Evolutionary conservation across 192 early-diverging fungal species (phyloP).

Genomic region (Oehlia diaphana): DNA sequence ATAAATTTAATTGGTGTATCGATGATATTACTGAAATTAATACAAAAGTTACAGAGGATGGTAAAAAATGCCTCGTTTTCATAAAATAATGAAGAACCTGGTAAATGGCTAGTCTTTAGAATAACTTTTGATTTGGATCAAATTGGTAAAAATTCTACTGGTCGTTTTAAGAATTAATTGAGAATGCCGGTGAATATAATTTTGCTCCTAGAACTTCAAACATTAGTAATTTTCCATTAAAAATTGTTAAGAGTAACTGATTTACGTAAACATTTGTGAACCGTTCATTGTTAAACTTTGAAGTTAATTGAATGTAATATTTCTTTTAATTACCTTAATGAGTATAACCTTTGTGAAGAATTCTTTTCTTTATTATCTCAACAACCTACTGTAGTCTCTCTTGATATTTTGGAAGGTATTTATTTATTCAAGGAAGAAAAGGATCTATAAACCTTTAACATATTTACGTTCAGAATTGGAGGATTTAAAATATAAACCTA

Average conservation of each 20-base stretch:
- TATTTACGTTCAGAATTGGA: slow-evolving; percentile 28
- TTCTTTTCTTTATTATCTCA: slow-evolving; percentile 35
- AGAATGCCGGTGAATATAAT: slow-evolving; percentile 38
- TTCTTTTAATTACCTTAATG: slow-evolving; percentile 39
- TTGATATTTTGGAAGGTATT: slow-evolving; percentile 42
- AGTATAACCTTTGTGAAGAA: slow-evolving; percentile 41
- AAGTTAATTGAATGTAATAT: slow-evolving; percentile 50
- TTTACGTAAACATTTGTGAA: slow-evolving; percentile 16
- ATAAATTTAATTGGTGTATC: slow-evolving; percentile 21
- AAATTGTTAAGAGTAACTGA: not conserved
- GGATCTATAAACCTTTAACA: slow-evolving; percentile 40
- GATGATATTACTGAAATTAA: slow-evolving; percentile 35
- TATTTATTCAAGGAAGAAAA: slow-evolving; percentile 30
- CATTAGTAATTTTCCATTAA: not conserved
- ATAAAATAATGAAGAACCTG: slow-evolving; percentile 35
- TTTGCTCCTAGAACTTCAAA: slow-evolving; percentile 11
- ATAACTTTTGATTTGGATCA: slow-evolving; percentile 15
- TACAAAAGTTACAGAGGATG: not conserved
- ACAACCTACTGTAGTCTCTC: slow-evolving; percentile 29
- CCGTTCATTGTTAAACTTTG: slow-evolving; percentile 31
- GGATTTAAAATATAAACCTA: slow-evolving; percentile 21
- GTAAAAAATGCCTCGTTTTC: slow-evolving; percentile 23
- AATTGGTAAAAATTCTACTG: not conserved
- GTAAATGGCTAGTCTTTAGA: slow-evolving; percentile 46
- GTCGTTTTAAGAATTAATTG: slow-evolving; percentile 3